Evolutionary conservation across 1,284 basidiomycete species (phyloP).

Genomic region (Cerioporus squamosus): DNA sequence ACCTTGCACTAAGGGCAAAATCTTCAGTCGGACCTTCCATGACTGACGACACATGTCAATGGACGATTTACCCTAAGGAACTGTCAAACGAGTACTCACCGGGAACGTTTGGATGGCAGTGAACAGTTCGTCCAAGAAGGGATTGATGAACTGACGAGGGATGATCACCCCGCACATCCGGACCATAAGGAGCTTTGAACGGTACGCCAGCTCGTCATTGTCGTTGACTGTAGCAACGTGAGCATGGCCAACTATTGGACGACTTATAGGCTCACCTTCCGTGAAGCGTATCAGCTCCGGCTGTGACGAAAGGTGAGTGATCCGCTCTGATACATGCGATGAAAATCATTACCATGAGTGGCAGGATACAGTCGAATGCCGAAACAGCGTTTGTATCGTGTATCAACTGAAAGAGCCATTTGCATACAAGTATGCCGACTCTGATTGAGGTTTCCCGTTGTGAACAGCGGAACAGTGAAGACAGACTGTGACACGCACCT

Average conservation of each 20-base stretch:
- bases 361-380: slow-evolving; percentile 80
- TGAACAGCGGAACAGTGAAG: too few species aligned
- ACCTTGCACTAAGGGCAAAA: slow-evolving; percentile 80
- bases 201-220: slow-evolving; percentile 66
- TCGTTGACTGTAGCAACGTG: slow-evolving; percentile 56
- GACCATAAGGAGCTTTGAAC: slow-evolving; percentile 63
- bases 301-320: slow-evolving; percentile 37
- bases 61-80: too few species aligned
- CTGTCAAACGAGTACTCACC: slow-evolving; percentile 40
- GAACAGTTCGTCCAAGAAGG: slow-evolving; percentile 67
- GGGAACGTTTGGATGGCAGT: slow-evolving; percentile 68
- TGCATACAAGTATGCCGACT: slow-evolving; percentile 69
- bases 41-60: slow-evolving; percentile 46
- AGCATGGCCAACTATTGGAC: background rate
- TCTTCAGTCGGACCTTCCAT: slow-evolving; percentile 74
- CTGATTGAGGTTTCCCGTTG: slow-evolving; percentile 33
- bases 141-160: slow-evolving; percentile 59
- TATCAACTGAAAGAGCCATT: slow-evolving; percentile 75
- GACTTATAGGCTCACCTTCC: slow-evolving; percentile 49
- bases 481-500: slow-evolving; percentile 45
- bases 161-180: slow-evolving; percentile 78
- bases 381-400: slow-evolving; percentile 78
- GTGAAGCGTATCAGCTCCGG: slow-evolving; percentile 76
- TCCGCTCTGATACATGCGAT: background rate
- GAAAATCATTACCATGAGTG: slow-evolving; percentile 60